A percentile compares a stretch with the other conserved stretches of the same genome.
Conservation (phyloP, 1,284 basidiomycete species). For the Tausonia pullulans region DNA sequence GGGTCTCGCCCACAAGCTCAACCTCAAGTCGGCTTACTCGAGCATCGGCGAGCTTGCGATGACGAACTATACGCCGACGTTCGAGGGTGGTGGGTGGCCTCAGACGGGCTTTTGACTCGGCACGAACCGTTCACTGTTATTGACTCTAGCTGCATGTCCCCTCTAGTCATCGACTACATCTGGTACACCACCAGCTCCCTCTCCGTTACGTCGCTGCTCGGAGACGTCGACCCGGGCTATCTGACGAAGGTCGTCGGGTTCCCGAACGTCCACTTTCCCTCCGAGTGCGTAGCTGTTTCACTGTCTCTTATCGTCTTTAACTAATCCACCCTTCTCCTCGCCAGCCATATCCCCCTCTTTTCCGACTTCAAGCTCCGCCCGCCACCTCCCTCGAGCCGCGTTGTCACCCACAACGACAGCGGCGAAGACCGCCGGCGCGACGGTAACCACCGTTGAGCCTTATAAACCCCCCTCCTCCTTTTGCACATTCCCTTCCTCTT, state of each 20-base stretch:
- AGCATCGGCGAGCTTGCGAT: slow-evolving; percentile 56
- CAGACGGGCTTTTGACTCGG: background rate
- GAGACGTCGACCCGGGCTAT: slow-evolving; percentile 77
- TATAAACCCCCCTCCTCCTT: too few species aligned
- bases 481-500: too few species aligned
- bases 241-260: slow-evolving; percentile 88
- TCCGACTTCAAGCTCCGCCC: slow-evolving; percentile 2
- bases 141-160: background rate
- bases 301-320: background rate
- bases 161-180: slow-evolving; percentile 66
- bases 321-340: background rate
- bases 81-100: slow-evolving; percentile 42
- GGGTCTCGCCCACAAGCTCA: slow-evolving; percentile 68
- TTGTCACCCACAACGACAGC: slow-evolving; percentile 9
- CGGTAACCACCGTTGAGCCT: too few species aligned
- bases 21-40: slow-evolving; percentile 74
- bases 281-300: slow-evolving; percentile 55
- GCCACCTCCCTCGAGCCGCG: slow-evolving; percentile 2
- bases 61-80: slow-evolving; percentile 86
- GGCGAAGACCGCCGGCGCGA: too few species aligned
- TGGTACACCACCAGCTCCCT: slow-evolving; percentile 77
- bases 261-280: slow-evolving; percentile 92
- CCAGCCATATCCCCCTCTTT: slow-evolving; percentile 3
- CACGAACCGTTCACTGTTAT: background rate
- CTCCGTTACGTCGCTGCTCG: slow-evolving; percentile 73